Evolutionary conservation across 2,329 filamentous ascomycete genomes (phyloP), one percentile per base, ranked within the genome.

Genomic region (Trichoderma sp.): DNA sequence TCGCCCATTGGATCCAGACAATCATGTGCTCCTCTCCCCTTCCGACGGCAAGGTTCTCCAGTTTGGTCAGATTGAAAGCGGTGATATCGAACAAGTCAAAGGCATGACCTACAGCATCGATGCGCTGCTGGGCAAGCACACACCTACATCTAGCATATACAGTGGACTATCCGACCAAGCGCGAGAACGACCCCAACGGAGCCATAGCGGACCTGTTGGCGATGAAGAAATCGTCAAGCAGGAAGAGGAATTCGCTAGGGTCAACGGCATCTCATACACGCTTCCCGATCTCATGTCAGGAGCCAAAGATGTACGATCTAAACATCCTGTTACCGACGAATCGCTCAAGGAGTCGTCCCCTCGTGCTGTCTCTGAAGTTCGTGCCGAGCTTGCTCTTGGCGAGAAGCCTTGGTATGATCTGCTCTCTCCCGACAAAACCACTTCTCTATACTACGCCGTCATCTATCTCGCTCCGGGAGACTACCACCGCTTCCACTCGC

Each of bases 401-500:
- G 90, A 89, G 76, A 85, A 84, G 74, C 87, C 91, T 2, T 94
- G 92, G 92, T 93, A 93, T 79, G 85, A 90, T 56, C 83, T 90
- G n/a, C 83, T 92, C 30, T 87, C 88, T 6, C 81, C 85, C 24
- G 87, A 89, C 68, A 88, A 88, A 80, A 86, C 84, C 81, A 93
- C 91, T 6, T 89, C 91, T 11, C 88, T 99, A 8, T 97, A 97
- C 85, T 99, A 98, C 82, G 93, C 87, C 73, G 97, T 99, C 74
- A 90, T 99, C 78, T 99, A 99, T 83, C 90, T 99, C 57, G 96
- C 97, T 0, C 96, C 96, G 0, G 96, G 96, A 64, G 97, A 99
- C 84, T 99, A 99, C 84, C 96, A 99, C 84, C 93, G 95, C 75
- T 99, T 98, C 85, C 97, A 99, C 84, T 97, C 93, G 1, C 96